Evolutionary conservation across 2,329 filamentous ascomycete species (phyloP).

Genomic region (Aspergillus ruber): DNA sequence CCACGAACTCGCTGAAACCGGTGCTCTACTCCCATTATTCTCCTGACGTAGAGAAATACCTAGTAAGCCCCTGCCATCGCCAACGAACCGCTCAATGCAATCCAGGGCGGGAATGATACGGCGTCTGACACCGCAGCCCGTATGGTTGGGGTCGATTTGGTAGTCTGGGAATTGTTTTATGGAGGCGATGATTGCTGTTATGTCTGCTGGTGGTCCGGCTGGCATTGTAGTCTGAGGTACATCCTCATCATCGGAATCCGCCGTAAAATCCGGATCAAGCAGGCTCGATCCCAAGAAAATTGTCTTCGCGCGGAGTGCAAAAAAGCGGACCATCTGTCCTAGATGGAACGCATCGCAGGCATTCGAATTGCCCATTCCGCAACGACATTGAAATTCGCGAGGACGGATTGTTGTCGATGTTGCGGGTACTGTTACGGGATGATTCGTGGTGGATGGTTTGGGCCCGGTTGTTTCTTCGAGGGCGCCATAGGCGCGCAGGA

Average conservation of each 20-base stretch:
- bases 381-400: slow-evolving; percentile 34
- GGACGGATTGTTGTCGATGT: slow-evolving; percentile 14
- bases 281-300: slow-evolving; percentile 37
- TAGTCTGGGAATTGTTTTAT: slow-evolving; percentile 39
- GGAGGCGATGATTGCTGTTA: slow-evolving; percentile 28
- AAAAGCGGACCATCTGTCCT: slow-evolving; percentile 40
- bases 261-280: slow-evolving; percentile 27
- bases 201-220: slow-evolving; percentile 19
- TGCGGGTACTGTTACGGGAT: slow-evolving; percentile 6
- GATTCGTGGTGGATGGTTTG: slow-evolving; percentile 9
- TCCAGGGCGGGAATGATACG: slow-evolving; percentile 35
- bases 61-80: slow-evolving; percentile 25
- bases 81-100: slow-evolving; percentile 31
- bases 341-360: slow-evolving; percentile 41
- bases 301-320: slow-evolving; percentile 34
- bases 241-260: slow-evolving; percentile 11
- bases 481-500: slow-evolving; percentile 36
- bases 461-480: slow-evolving; percentile 20
- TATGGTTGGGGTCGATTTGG: slow-evolving; percentile 37
- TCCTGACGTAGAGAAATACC: slow-evolving; percentile 17
- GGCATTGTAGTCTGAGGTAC: slow-evolving; percentile 3
- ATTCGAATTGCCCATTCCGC: slow-evolving; percentile 35
- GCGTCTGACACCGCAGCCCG: slow-evolving; percentile 36
- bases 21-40: slow-evolving; percentile 8
- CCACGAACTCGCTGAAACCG: slow-evolving; percentile 13